Base-by-base conservation (phyloP, 345 rosid species). In the Salix dunnii region DNA sequence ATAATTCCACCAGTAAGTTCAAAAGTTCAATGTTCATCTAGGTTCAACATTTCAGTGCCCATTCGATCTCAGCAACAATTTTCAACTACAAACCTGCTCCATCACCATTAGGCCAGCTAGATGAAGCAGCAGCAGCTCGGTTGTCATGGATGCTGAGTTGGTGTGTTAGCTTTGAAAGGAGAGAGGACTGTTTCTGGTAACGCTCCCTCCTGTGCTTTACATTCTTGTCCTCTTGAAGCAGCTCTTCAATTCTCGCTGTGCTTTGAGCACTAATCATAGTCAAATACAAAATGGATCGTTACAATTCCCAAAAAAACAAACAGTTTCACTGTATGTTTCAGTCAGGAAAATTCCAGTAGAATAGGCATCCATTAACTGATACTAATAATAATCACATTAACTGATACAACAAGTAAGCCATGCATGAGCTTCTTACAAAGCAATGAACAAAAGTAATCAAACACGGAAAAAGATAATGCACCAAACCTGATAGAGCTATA, bases 161-260 rank as follows among this genome's bases (percentile, higher is more conserved):
- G 81, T 97, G 88, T 2, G 90, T 87, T 69, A 94, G 94, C 82
- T 89, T 91, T 11, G 94, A 91, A 72, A 96, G 91, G 81, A 92
- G 86, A 71, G 91, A 85, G 5, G 98, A 89, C 76, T 90, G 99
- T 79, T 91, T 94, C 90, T 89, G 89, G 84, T 76, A 85, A 14
- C 91, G 89, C 76, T 94, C 98, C 83, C 99, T 85, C 84, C 78
- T 86, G 25, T 86, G 82, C 83, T 87, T 94, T 31, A 85, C 95
- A 67, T 94, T 96, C 74, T 88, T 90, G 77, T 94, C 99, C 86
- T 96, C 99, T 83, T 86, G 90, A 68, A 94, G 93, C 81, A 96
- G 81, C 73, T 95, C 91, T 82, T 94, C 98, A 74, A 96, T 91
- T 81, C 89, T 89, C 46, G 81, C 77, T 25, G 84, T 80, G 86